Evolutionary conservation across 164 flowering plant genomes (phyloP), one percentile per base, ranked within the genome.

Genomic region (Santalum album): DNA sequence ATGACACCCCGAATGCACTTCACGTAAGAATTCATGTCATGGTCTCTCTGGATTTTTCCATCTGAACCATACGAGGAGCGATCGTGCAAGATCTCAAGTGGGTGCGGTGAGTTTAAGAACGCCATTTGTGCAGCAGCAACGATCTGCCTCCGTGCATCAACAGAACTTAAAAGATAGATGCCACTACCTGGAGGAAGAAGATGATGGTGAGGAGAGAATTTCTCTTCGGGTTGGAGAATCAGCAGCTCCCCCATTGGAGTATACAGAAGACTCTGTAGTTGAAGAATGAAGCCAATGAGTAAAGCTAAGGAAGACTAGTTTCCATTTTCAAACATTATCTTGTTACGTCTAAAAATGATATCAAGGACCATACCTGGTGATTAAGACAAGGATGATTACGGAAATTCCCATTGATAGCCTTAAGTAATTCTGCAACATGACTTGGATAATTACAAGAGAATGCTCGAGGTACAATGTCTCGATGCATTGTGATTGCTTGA

Each of bases 101-200:
- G 99, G 59, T 94, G 99, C 0, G 99, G 97, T 2, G 90, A 72
- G 72, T 90, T 87, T 20, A 94, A 57, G 71, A 90, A 94, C 9
- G 67, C 71, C 10, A 45, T 20, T 57, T 74, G 75, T 22, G 99
- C 99, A 17, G 90, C 82, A 17, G 90, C 82, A 1, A 48, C 74
- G 24, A 85, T 77, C 34, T 60, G 75, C 72, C 73, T 75, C 66
- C 82, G 78, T 50, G 77, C 75, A 61, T 69, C 64, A 1, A 11
- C 56, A 20, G 61, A 49, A 19, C 40, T 71, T 17, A 84, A 55
- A 24, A 79, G 59, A 58, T 90, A 94, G 24, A 94, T 69, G 26
- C 99, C 99, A 38, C 80, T 79, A 52, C 99, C 99, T 0, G 84
- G 72, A 23, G 99, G 99, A 55, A 94, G 99, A n/a, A 94, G 90